These are phyloP conservation scores for Thraustotheca clavata DNA, from an alignment of 352 stramenopile genomes.

Conservation along the genomic window DNA sequence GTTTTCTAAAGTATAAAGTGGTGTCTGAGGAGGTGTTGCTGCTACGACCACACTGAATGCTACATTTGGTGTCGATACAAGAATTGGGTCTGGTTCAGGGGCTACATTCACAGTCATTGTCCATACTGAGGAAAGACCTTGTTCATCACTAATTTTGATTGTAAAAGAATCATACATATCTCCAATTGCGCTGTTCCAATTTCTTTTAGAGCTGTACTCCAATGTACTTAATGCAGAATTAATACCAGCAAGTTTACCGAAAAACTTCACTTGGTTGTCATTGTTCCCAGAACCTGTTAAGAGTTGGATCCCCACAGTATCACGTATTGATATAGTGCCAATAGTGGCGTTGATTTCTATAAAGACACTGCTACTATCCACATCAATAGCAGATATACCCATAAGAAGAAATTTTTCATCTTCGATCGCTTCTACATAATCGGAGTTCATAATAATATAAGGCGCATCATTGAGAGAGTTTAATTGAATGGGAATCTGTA, in stretches of 20 bases:
- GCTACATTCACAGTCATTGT: slow-evolving; percentile 21
- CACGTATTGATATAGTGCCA: neutral
- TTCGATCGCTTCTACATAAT: slow-evolving; percentile 47
- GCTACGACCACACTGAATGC: neutral
- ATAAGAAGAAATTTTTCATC: slow-evolving; percentile 40
- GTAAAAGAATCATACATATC: slow-evolving; percentile 44
- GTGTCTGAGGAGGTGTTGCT: neutral
- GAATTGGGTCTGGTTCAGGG: slow-evolving; percentile 23
- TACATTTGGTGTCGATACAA: slow-evolving; percentile 16
- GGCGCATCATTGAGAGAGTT: slow-evolving; percentile 58
- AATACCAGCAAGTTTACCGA: slow-evolving; percentile 32
- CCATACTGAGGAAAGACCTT: slow-evolving; percentile 15
- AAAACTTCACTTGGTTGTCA: slow-evolving; percentile 26
- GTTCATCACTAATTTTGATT: slow-evolving; percentile 31
- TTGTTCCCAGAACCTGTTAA: neutral
- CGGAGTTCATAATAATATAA: slow-evolving; percentile 28
- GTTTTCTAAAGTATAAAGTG: neutral
- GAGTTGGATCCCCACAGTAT: too few species aligned
- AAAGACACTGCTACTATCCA: slow-evolving; percentile 25
- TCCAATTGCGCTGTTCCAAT: slow-evolving; percentile 60
- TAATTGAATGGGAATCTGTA: slow-evolving; percentile 37
- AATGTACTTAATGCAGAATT: slow-evolving; percentile 38
- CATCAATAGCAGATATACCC: slow-evolving; percentile 40
- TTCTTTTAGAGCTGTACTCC: slow-evolving; percentile 38
- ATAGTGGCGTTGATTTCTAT: slow-evolving; percentile 24